Evolutionary conservation across 306 rosid genomes (phyloP), one percentile per base, ranked within the genome.

Genomic region (Amphicarpaea edgeworthii): DNA sequence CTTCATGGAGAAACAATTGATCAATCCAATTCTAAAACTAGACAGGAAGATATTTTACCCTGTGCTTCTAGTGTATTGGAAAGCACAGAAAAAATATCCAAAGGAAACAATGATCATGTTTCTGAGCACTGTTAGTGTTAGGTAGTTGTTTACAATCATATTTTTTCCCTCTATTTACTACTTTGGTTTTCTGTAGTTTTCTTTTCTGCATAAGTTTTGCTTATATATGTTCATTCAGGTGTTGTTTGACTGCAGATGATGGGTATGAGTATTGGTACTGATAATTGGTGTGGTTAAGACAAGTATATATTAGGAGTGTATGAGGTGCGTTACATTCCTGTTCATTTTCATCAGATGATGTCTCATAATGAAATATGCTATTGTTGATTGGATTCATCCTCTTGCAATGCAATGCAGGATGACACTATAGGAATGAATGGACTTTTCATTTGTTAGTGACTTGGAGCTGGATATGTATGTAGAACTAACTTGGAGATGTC

Each of bases 391-490:
- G 45, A 11, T 76, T 85, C 15, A 26, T 71, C n/a, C 32, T 82
- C 67, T 66, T 79, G 53, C 54, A 66, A 34, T 76, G 77, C 84
- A 85, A 34, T 76, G 77, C 84, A 85, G 88, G 77, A 69, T 17
- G 12, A 20, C 16, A 16, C n/a, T n/a, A n/a, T 46, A 6, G 59
- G 53, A 57, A 55, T 76, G 78, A 57, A 55, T 76, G 78, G 16
- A 59, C 61, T 70, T 26, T 11, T 79, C 76, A 32, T 77, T 40
- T 71, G 82, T 70, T 72, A 79, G 82, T 72, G 40, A 65, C 73
- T 73, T 73, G 69, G 47, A 74, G 63, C 49, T 17, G 55, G 68
- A 51, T 28, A 41, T 73, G 53, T 66, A 7, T 72, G 55, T 76
- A 62, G 69, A 78, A 75, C 60, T 73, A 19, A 61, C 58, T 74